phyloP scores from a whole-genome alignment of 2,329 filamentous ascomycete genomes.

The Diaporthe sp. region DNA sequence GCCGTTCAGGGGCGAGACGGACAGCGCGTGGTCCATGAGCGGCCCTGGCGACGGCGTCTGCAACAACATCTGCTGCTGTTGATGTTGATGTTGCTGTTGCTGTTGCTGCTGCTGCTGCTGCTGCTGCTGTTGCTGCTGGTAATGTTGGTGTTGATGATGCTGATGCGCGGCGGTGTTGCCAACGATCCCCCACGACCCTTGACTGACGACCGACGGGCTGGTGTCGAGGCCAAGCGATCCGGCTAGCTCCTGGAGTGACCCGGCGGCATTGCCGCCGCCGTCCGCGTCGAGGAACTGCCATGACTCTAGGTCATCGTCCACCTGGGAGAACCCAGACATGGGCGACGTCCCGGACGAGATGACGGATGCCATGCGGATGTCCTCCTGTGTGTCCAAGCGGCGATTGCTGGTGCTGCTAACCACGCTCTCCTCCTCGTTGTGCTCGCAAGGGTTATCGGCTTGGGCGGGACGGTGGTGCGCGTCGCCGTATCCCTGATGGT shows the following conservation, averaged over 20 bases:
- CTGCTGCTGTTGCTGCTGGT: conserved; percentile 27
- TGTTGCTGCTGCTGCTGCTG: conserved; percentile 43
- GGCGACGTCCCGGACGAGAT: conserved; percentile 50
- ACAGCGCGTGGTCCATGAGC: conserved; percentile 52
- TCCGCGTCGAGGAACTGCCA: conserved; percentile 36
- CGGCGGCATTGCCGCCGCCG: conserved; percentile 49
- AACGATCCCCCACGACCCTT: conserved; percentile 65
- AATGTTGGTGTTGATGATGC: conserved; percentile 32
- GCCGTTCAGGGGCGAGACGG: conserved; percentile 6
- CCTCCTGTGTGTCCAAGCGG: not conserved
- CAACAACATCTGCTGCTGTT: conserved; percentile 1
- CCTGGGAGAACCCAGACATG: conserved; percentile 38
- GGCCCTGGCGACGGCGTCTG: conserved; percentile 50
- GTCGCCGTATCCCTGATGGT: not conserved
- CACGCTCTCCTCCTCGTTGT: not conserved
- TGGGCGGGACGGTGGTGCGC: not conserved
- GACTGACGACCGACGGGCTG: conserved; percentile 65
- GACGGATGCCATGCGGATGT: conserved; percentile 50
- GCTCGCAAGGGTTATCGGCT: not conserved
- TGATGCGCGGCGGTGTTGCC: conserved; percentile 53
- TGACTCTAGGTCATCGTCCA: conserved; percentile 50
- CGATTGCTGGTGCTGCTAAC: not conserved
- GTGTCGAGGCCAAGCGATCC: conserved; percentile 57
- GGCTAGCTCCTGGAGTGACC: conserved; percentile 10
- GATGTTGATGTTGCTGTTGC: not conserved